Evolutionary conservation across 108 stramenopile genomes (phyloP).

Genomic region (Nitzschia putrida): DNA sequence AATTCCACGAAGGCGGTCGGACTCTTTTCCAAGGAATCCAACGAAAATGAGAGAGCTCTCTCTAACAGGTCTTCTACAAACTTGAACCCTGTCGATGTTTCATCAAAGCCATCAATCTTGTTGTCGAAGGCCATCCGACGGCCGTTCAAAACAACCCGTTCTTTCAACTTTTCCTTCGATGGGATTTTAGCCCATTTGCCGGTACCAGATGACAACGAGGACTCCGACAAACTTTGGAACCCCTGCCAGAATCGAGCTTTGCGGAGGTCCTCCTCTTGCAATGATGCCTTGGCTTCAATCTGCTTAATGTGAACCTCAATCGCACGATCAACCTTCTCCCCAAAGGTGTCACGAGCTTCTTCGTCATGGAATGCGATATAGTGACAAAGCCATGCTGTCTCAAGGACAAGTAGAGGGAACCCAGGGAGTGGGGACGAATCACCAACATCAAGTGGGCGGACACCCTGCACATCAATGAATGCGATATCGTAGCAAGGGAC

Average conservation of each 20-base stretch:
- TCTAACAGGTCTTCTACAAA: constrained; percentile 65
- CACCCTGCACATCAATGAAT: constrained; percentile 59
- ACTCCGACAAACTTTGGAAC: constrained; percentile 62
- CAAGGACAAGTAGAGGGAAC: constrained; percentile 68
- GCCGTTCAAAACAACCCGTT: constrained; percentile 68
- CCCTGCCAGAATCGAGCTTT: constrained; percentile 77
- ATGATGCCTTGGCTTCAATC: constrained; percentile 19
- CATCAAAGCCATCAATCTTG: constrained; percentile 20
- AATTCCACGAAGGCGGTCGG: constrained; percentile 78
- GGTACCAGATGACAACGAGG: constrained; percentile 54
- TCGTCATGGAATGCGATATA: constrained; percentile 73
- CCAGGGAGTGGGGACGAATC: constrained; percentile 64
- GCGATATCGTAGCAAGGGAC: constrained; percentile 72
- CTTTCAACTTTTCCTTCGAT: constrained; percentile 49
- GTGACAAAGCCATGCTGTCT: constrained; percentile 83
- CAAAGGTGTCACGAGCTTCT: constrained; percentile 48
- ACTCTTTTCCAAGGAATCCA: constrained; percentile 60
- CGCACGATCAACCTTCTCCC: constrained; percentile 45
- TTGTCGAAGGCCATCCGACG: constrained; percentile 76
- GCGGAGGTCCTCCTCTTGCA: constrained; percentile 33
- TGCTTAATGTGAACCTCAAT: constrained; percentile 29
- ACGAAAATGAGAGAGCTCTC: constrained; percentile 66
- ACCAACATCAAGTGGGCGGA: constrained; percentile 52
- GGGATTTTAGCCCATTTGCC: constrained; percentile 77
- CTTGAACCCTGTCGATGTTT: constrained; percentile 17